Percentiles rank a stretch among this genome's conserved stretches.
These are phyloP conservation scores for Trichosanthes cucumerina DNA, from an alignment of 306 rosid genomes.

Conservation along the genomic window DNA sequence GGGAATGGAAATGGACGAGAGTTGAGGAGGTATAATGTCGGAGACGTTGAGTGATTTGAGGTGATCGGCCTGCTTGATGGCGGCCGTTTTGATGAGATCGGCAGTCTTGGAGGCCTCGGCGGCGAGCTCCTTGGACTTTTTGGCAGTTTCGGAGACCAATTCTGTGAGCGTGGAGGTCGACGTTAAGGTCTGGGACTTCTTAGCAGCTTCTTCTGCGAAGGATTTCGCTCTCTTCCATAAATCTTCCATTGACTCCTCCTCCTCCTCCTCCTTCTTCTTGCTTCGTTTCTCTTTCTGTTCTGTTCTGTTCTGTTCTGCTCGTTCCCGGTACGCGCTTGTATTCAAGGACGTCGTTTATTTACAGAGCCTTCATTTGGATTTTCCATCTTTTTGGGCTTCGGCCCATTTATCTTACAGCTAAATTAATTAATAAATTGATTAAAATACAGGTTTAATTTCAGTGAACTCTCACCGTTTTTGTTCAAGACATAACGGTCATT, in stretches of 20 bases:
- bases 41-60: conserved; percentile 70
- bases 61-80: conserved; percentile 71
- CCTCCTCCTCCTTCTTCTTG: no score
- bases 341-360: not conserved
- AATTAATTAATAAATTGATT: no score
- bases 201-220: conserved; percentile 93
- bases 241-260: conserved; percentile 54
- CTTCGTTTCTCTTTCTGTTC: not conserved
- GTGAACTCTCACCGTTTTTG: no score
- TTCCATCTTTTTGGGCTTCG: not conserved
- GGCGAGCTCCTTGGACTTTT: conserved; percentile 83
- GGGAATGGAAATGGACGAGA: conserved; percentile 34
- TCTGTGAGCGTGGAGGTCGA: conserved; percentile 61
- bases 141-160: conserved; percentile 85
- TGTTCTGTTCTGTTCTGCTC: not conserved
- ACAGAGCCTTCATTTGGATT: not conserved
- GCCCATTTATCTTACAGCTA: not conserved
- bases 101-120: conserved; percentile 93
- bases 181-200: conserved; percentile 54
- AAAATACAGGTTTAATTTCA: not conserved
- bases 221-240: conserved; percentile 78
- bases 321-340: not conserved
- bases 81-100: conserved; percentile 71
- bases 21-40: conserved; percentile 62
- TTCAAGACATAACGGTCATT: no score